Conservation (phyloP, 2,329 filamentous ascomycete species). For the Ophiostoma triangulosporum region DNA sequence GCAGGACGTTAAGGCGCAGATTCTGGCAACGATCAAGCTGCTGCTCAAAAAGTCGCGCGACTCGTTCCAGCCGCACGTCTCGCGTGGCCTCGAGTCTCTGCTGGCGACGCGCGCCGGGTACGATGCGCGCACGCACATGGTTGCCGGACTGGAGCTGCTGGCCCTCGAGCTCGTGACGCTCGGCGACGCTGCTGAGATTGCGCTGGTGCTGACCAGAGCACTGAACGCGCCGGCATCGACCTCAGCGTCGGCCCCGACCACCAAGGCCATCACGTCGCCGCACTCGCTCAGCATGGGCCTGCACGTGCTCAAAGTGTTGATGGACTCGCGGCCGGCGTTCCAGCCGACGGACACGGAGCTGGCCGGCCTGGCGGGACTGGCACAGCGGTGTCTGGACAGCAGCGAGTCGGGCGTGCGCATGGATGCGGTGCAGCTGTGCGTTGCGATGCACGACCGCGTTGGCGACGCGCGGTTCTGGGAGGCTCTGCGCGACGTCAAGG, state of each 20-base stretch:
- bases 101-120: conserved; percentile 51
- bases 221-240: conserved; percentile 29
- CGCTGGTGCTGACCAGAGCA: conserved; percentile 36
- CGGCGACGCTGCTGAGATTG: conserved; percentile 48
- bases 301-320: conserved; percentile 45
- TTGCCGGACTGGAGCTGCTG: conserved; percentile 59
- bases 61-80: conserved; percentile 53
- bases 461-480: conserved; percentile 55
- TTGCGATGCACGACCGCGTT: conserved; percentile 51
- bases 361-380: conserved; percentile 34
- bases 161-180: conserved; percentile 57
- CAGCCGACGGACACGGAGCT: conserved; percentile 38
- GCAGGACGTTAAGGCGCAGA: conserved; percentile 61
- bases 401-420: conserved; percentile 51
- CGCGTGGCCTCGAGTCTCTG: conserved; percentile 52
- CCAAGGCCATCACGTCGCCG: conserved; percentile 19
- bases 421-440: conserved; percentile 68
- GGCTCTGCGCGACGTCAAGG: conserved; percentile 47
- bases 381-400: conserved; percentile 45
- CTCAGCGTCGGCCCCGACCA: not conserved
- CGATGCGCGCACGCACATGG: conserved; percentile 57
- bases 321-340: conserved; percentile 34
- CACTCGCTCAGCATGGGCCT: conserved; percentile 49
- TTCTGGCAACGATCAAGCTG: conserved; percentile 59
- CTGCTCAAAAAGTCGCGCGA: conserved; percentile 55